phyloP scores from a whole-genome alignment of 345 rosid genomes.

The Pistacia atlantica region DNA sequence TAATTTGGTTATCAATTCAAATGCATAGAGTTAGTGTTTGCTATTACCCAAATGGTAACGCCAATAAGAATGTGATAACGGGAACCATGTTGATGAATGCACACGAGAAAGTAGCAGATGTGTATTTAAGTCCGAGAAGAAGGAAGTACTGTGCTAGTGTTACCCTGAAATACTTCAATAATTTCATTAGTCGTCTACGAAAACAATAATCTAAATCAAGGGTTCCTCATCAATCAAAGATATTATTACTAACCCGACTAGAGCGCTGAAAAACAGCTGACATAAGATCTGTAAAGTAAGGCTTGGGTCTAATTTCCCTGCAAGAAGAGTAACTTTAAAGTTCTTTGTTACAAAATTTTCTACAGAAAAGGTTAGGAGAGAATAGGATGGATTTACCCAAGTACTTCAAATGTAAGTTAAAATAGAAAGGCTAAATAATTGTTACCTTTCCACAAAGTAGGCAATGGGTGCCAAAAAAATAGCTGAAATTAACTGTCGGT shows the following conservation, averaged over 20 bases:
- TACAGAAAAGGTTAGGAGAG: neutral
- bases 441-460: constrained; percentile 66
- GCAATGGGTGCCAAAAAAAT: constrained; percentile 70
- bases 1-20: neutral
- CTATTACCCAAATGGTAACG: constrained; percentile 58
- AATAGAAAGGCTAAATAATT: neutral
- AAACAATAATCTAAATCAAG: neutral
- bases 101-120: constrained; percentile 66
- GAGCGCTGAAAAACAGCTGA: constrained; percentile 64
- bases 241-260: constrained; percentile 55
- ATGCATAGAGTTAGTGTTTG: neutral
- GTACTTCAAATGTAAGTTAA: neutral
- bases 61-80: constrained; percentile 62
- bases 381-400: no score
- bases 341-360: neutral
- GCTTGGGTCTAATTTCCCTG: constrained; percentile 61
- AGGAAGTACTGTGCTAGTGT: constrained; percentile 69
- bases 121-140: constrained; percentile 67
- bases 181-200: neutral
- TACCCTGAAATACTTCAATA: constrained; percentile 41
- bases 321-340: constrained; percentile 19
- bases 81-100: constrained; percentile 69
- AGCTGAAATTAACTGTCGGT: constrained; percentile 58
- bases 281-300: constrained; percentile 47
- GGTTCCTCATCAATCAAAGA: no score